These are phyloP conservation scores for Rhizoclosmatium sp. DNA, from an alignment of 192 early-diverging fungal genomes.

Conservation along the genomic window DNA sequence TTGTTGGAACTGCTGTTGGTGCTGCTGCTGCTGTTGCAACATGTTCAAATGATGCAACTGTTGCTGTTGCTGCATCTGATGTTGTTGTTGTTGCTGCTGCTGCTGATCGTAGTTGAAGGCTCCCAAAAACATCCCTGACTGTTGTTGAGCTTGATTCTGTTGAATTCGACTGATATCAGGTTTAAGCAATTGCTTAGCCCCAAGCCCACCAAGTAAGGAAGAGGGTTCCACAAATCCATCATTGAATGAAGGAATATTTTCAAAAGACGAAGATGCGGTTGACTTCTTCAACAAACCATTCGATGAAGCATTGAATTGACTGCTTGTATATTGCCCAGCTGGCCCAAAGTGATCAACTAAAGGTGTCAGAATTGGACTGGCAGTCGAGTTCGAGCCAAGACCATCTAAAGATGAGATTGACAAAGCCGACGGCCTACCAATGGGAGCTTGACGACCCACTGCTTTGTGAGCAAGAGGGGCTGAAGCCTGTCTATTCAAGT, in stretches of 20 bases:
- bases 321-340: neutral
- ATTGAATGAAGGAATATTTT: slow-evolving; percentile 14
- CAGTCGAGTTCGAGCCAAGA: neutral
- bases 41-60: neutral
- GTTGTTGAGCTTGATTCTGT: neutral
- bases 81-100: neutral
- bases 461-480: neutral
- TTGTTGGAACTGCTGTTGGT: neutral
- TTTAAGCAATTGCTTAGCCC: neutral
- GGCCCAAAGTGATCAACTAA: neutral
- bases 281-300: slow-evolving; percentile 4
- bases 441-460: slow-evolving; percentile 12
- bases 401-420: neutral
- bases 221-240: slow-evolving; percentile 5
- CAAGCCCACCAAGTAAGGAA: neutral
- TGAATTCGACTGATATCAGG: neutral
- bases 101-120: neutral
- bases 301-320: neutral
- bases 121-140: neutral
- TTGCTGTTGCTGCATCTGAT: slow-evolving; percentile 8
- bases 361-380: slow-evolving; percentile 16
- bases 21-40: slow-evolving; percentile 20
- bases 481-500: slow-evolving; percentile 1
- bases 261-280: slow-evolving; percentile 18
- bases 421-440: slow-evolving; percentile 18